Evolutionary conservation across 163 green algal genomes (phyloP).

Genomic region (Chloroidium sp.): DNA sequence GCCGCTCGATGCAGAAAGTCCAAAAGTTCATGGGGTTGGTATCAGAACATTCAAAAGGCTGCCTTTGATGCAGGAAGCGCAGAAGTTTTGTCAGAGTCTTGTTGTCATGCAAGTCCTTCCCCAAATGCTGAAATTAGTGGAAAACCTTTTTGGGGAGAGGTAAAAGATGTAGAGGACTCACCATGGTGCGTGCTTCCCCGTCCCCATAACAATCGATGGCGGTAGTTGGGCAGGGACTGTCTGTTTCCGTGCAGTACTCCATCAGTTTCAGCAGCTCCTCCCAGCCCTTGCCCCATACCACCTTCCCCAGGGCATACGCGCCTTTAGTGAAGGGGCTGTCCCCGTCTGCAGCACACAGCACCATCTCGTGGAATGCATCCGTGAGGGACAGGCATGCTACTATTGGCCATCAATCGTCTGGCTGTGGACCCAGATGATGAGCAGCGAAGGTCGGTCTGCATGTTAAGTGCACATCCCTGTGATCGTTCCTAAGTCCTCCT

Average conservation of each 20-base stretch:
- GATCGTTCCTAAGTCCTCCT: too few species aligned
- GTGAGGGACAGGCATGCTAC: neutral
- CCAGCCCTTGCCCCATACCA: conserved; percentile 76
- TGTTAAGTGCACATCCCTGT: neutral
- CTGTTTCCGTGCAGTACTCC: conserved; percentile 7
- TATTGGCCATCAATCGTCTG: neutral
- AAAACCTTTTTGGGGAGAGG: too few species aligned
- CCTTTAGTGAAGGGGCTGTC: conserved; percentile 45
- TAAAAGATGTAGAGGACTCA: neutral
- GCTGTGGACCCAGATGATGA: neutral
- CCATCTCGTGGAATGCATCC: neutral
- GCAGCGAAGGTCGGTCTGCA: neutral
- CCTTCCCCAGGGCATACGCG: conserved; percentile 94
- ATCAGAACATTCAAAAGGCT: too few species aligned
- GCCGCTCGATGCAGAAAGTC: too few species aligned
- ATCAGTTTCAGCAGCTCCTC: conserved; percentile 86
- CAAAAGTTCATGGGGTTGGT: too few species aligned
- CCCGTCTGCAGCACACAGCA: conserved; percentile 30
- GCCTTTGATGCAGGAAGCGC: too few species aligned
- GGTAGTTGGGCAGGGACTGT: neutral
- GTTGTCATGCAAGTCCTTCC: too few species aligned
- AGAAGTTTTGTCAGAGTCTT: too few species aligned
- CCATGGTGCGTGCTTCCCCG: conserved; percentile 12
- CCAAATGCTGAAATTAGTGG: too few species aligned
- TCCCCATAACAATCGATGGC: conserved; percentile 10